A percentile compares a stretch with the other conserved stretches of the same genome.
Evolutionary conservation across 2,329 filamentous ascomycete species (phyloP).

Genomic region (Biscogniauxia sp.): DNA sequence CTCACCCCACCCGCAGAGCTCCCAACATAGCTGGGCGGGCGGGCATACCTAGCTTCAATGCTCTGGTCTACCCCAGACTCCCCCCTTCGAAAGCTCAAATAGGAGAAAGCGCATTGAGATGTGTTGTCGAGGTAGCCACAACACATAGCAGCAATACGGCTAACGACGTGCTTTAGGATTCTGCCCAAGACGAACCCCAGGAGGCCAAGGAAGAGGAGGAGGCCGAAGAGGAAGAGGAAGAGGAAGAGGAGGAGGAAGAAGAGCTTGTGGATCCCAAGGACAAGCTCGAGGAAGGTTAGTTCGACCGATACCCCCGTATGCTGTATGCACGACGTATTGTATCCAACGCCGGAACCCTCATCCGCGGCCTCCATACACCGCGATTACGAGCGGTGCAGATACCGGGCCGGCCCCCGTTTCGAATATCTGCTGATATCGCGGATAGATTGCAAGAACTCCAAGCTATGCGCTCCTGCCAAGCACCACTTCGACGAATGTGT

Average conservation of each 20-base stretch:
- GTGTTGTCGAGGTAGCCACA: not conserved
- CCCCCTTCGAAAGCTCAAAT: too few species aligned
- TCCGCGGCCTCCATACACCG: not conserved
- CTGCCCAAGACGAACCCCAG: slow-evolving; percentile 46
- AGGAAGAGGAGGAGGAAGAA: slow-evolving; percentile 80
- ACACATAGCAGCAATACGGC: slow-evolving; percentile 10
- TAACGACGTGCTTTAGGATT: slow-evolving; percentile 49
- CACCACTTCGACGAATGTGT: slow-evolving; percentile 99
- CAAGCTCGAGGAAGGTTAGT: slow-evolving; percentile 86
- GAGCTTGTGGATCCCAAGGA: slow-evolving; percentile 85
- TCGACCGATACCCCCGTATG: slow-evolving; percentile 5
- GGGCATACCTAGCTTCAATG: too few species aligned
- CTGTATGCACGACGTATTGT: slow-evolving; percentile 1
- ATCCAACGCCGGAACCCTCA: slow-evolving; percentile 3
- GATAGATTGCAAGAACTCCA: slow-evolving; percentile 83
- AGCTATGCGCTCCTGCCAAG: slow-evolving; percentile 82
- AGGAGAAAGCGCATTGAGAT: not conserved
- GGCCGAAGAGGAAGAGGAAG: slow-evolving; percentile 68
- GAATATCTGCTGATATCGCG: slow-evolving; percentile 20
- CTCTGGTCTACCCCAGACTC: too few species aligned
- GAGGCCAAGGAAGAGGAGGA: slow-evolving; percentile 52
- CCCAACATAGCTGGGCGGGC: not conserved
- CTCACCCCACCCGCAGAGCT: slow-evolving; percentile 9
- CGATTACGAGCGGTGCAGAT: not conserved
- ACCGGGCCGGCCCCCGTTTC: not conserved